Percentiles rank a stretch among this genome's conserved stretches.
Conservation (phyloP, 1,284 basidiomycete species). For the Cutaneotrichosporon curvatum region DNA sequence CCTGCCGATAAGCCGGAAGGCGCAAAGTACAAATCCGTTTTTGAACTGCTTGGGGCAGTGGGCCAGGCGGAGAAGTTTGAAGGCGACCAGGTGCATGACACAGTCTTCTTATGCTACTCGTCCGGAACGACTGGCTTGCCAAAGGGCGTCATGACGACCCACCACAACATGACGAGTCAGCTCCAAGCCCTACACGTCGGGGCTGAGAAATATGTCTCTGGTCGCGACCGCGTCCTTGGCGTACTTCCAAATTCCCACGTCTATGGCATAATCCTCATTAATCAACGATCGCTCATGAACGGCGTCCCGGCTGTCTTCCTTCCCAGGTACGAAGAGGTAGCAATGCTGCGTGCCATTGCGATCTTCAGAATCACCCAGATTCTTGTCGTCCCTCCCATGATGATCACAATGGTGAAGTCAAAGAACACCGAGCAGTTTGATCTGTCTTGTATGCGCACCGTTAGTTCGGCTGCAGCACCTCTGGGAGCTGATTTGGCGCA, state of each 20-base stretch:
- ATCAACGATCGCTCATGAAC: conserved; percentile 57
- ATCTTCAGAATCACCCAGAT: conserved; percentile 58
- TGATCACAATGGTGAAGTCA: conserved; percentile 52
- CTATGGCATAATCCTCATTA: conserved; percentile 32
- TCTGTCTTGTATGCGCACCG: conserved; percentile 54
- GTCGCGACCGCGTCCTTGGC: conserved; percentile 12
- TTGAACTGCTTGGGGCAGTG: conserved; percentile 7
- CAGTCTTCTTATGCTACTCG: conserved; percentile 54
- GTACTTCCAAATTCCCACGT: conserved; percentile 16
- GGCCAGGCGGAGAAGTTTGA: conserved; percentile 7
- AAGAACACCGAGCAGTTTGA: conserved; percentile 64
- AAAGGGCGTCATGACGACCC: conserved; percentile 53
- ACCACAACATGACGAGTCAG: conserved; percentile 55
- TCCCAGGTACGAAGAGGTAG: conserved; percentile 53
- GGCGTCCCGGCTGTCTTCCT: conserved; percentile 62
- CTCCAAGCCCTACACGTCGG: conserved; percentile 12
- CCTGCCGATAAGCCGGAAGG: conserved; percentile 1
- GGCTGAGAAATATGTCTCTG: conserved; percentile 2
- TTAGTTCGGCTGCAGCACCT: conserved; percentile 78
- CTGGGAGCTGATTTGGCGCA: conserved; percentile 50
- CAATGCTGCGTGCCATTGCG: conserved; percentile 63
- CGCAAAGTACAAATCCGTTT: conserved; percentile 15
- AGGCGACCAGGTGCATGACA: conserved; percentile 4
- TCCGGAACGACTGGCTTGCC: conserved; percentile 54
- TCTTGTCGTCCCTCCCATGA: conserved; percentile 75